Conservation (phyloP, 1,139 yeast species). For the Hyphopichia burtonii region DNA sequence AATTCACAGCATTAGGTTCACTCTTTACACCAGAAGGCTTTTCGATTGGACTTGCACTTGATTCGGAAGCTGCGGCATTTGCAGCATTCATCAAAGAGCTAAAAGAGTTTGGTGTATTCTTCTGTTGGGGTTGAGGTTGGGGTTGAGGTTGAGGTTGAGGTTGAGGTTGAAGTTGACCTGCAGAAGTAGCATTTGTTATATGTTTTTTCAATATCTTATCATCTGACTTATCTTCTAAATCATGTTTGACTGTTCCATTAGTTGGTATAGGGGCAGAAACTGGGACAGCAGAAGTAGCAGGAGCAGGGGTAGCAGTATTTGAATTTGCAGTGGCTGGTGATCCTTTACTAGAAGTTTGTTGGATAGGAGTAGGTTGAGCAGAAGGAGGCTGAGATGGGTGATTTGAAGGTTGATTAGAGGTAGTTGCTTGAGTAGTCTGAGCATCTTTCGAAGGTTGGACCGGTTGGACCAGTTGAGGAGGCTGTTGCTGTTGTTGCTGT, state of each 20-base stretch:
- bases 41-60: constrained; percentile 9
- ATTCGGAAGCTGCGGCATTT: constrained; percentile 10
- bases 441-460: too few species aligned
- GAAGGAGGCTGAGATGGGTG: background rate
- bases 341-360: background rate
- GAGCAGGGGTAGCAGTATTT: background rate
- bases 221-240: constrained; percentile 38
- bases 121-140: background rate
- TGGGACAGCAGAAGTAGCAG: background rate
- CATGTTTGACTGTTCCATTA: constrained; percentile 24
- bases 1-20: constrained; percentile 5
- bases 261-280: constrained; percentile 2
- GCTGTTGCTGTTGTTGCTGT: background rate
- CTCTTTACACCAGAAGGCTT: background rate
- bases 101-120: constrained; percentile 13
- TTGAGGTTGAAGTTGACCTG: background rate
- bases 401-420: background rate
- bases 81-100: constrained; percentile 35
- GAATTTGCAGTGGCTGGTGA: too few species aligned
- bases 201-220: constrained; percentile 24
- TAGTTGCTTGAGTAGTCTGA: background rate
- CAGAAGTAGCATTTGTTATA: constrained; percentile 7
- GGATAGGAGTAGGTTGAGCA: background rate
- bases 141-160: background rate
- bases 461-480: too few species aligned